These are phyloP conservation scores for Colletotrichum sublineola DNA, from an alignment of 2,329 filamentous ascomycete genomes.

Conservation along the genomic window DNA sequence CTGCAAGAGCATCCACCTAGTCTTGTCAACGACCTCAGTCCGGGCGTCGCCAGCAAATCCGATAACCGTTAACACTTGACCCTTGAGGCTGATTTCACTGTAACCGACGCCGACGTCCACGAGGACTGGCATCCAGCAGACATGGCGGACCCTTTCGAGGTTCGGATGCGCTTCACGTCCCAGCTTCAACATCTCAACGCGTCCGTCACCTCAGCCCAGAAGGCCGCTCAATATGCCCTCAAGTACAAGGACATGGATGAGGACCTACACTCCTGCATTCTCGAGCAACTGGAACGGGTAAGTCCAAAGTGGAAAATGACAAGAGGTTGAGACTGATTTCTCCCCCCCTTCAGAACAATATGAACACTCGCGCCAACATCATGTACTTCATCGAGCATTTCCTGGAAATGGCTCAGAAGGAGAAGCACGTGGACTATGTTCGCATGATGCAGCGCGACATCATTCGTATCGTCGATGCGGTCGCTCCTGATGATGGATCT, in stretches of 20 bases:
- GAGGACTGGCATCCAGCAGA: slow-evolving; percentile 33
- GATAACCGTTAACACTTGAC: not conserved
- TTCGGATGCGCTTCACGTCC: slow-evolving; percentile 95
- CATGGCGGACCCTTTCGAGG: slow-evolving; percentile 91
- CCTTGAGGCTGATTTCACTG: not conserved
- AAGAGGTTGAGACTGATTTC: slow-evolving; percentile 29
- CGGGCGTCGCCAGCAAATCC: not conserved
- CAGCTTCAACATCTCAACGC: slow-evolving; percentile 93
- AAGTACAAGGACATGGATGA: slow-evolving; percentile 96
- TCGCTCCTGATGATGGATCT: slow-evolving; percentile 87
- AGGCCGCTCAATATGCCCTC: slow-evolving; percentile 94
- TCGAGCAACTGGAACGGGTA: slow-evolving; percentile 92
- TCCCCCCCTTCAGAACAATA: slow-evolving; percentile 74
- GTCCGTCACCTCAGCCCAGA: slow-evolving; percentile 87
- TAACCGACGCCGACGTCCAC: not conserved
- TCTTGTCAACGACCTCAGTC: slow-evolving; percentile 3
- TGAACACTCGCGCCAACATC: slow-evolving; percentile 98
- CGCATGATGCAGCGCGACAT: slow-evolving; percentile 97
- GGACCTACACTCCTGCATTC: slow-evolving; percentile 95
- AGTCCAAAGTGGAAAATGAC: slow-evolving; percentile 43
- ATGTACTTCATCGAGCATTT: slow-evolving; percentile 99
- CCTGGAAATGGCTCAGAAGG: slow-evolving; percentile 84
- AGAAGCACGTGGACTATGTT: slow-evolving; percentile 84
- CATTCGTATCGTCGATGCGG: slow-evolving; percentile 89
- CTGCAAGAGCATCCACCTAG: slow-evolving; percentile 6